A percentile compares a stretch with the other conserved stretches of the same genome.
phyloP scores from a whole-genome alignment of 2,329 filamentous ascomycete species.

The Endothia cerciana region DNA sequence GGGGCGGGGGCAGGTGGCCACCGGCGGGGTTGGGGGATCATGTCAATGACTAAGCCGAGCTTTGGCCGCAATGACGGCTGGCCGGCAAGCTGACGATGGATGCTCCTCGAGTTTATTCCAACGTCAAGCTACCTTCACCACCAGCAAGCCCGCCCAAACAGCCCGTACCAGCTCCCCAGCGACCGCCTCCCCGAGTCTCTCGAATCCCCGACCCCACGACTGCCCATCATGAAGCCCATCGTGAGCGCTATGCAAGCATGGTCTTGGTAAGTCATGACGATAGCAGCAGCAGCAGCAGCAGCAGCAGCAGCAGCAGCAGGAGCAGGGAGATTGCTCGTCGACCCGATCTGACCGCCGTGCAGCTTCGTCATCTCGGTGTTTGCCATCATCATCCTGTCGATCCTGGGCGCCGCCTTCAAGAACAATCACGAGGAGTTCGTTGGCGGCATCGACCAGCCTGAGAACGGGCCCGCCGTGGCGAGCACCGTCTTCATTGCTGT shows the following conservation, averaged over 20 bases:
- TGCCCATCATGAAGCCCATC: slow-evolving; percentile 83
- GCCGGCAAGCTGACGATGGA: slow-evolving; percentile 14
- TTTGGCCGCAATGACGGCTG: slow-evolving; percentile 3
- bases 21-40: background rate
- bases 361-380: slow-evolving; percentile 76
- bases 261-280: slow-evolving; percentile 72
- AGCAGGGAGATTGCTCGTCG: background rate
- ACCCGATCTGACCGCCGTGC: slow-evolving; percentile 25
- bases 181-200: background rate
- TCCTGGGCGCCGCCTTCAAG: slow-evolving; percentile 73
- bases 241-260: slow-evolving; percentile 91
- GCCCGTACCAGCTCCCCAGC: background rate
- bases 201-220: background rate
- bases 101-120: slow-evolving; percentile 1
- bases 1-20: background rate
- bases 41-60: slow-evolving; percentile 16
- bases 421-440: slow-evolving; percentile 82
- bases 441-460: slow-evolving; percentile 72
- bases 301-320: slow-evolving; percentile 7
- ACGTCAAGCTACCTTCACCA: slow-evolving; percentile 8
- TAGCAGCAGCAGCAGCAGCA: slow-evolving; percentile 16
- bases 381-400: slow-evolving; percentile 66
- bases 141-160: background rate
- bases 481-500: slow-evolving; percentile 87
- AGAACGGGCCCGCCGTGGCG: slow-evolving; percentile 78